Base-by-base conservation (phyloP, 78 protist species). In the Dictyostelium firmibasis region DNA sequence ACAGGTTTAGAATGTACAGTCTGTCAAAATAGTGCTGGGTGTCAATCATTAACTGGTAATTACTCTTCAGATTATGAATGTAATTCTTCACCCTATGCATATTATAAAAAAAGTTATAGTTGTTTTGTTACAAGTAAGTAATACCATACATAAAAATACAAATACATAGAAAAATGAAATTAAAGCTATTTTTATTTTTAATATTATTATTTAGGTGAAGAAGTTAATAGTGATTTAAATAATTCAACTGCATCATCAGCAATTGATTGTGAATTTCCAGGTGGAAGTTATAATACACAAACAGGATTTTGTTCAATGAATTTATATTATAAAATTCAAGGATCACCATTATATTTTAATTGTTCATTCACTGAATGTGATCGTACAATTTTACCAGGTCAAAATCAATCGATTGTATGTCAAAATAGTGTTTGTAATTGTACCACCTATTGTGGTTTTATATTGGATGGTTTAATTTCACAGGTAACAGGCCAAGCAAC, bases 61-160 rank as follows among this genome's bases (percentile, higher is more conserved):
- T n/a, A 35, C n/a, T 18, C 60, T 38, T 6, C 33, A 7, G 0
- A 1, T 14, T 50, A 8, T 20, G 31, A 18, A 27, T 87, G 93
- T 64, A 64, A 87, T 43, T 62, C 43, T 18, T 10, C 85, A 16
- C 53, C 41, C 16, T 78, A 78, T 64, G 16, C 82, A 4, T 78
- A 78, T 64, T 14, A 27, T 9, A 18, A 41, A 18, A 87, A 87
- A 43, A 4, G 36, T 3, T 87, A 78, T 43, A 87, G 93, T 64
- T 87, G 93, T 62, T 85, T 87, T 7, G 85, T 87, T 5, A 87
- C 93, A 50, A 69, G 91, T 69, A 84, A 29, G 77, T 82, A 62
- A 62, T 25, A 25, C 0, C 3, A 72, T 72, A 25, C 4, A 31
- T 33, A 11, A 33, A 8, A 31, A 72, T 72, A 72, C 14, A n/a